Base-by-base conservation (phyloP, 1,139 yeast genomes). In the Hemisphaericaspora xylanilytica region DNA sequence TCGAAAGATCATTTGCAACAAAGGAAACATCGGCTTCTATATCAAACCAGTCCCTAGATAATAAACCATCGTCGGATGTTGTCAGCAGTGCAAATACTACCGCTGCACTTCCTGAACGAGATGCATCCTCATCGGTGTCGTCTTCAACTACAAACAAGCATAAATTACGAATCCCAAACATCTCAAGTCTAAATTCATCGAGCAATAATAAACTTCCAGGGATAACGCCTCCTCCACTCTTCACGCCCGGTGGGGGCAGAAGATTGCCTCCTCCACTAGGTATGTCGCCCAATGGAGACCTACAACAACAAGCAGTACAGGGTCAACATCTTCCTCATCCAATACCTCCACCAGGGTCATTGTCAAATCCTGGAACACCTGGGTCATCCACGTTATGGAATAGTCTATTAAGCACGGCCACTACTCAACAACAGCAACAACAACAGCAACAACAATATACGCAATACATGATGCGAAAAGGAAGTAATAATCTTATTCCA, bases 1-100 rank as follows among this genome's bases (percentile, higher is more conserved):
- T 92, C 56, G 98, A 92, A 61, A 83, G 85, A 58, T 87, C 96
- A 35, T 92, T 92, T 65, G 97, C 96, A 25, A 52, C 67, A 26
- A 81, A 79, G 40, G 73, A 67, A 2, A 44, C 50, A 3, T 47
- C 45, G 10, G n/a, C n/a, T n/a, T n/a, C n/a, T n/a, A 25, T 37
- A 9, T 37, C 31, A 5, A 39, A 37, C 9, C 33, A 31, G 4
- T 15, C 34, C 4, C 9, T 16, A 9, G 18, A 11, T 22, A 27
- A 10, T 11, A 16, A 15, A 24, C 8, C 16, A n/a, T n/a, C n/a
- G n/a, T n/a, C n/a, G n/a, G n/a, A n/a, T n/a, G n/a, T n/a, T 5
- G 13, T 6, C 9, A 20, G 9, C 9, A 20, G 9, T 20, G 9
- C 22, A 9, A 20, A 20, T 20, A 20, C 6, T 20, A 20, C 22